Percentiles rank a stretch among this genome's conserved stretches.
These are phyloP conservation scores for Fusarium poae DNA, from an alignment of 2,329 filamentous ascomycete genomes.

Conservation along the genomic window DNA sequence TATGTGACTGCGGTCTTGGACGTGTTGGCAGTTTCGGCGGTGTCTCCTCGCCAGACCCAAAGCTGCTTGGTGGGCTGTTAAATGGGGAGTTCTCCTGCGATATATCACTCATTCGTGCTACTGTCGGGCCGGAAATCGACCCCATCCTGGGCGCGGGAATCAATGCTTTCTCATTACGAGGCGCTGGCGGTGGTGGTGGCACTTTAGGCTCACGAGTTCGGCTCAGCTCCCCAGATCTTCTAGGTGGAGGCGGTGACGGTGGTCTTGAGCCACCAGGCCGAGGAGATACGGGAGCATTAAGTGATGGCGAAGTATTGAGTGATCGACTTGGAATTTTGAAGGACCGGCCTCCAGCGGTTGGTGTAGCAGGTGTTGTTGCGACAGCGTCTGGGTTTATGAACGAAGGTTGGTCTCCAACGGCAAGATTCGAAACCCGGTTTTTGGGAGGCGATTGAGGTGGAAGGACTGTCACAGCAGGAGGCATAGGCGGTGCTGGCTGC, in stretches of 20 bases:
- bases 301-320: constrained; percentile 63
- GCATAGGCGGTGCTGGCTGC: constrained; percentile 51
- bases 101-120: constrained; percentile 38
- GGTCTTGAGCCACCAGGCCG: constrained; percentile 63
- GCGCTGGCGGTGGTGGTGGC: constrained; percentile 77
- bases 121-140: constrained; percentile 28
- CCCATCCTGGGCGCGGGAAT: constrained; percentile 50
- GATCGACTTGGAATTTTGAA: constrained; percentile 69
- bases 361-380: constrained; percentile 56
- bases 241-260: constrained; percentile 73
- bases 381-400: constrained; percentile 64
- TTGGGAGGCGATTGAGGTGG: constrained; percentile 78
- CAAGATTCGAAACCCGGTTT: constrained; percentile 52
- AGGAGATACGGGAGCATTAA: constrained; percentile 58
- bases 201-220: constrained; percentile 61
- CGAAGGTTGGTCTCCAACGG: constrained; percentile 58
- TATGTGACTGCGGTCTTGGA: constrained; percentile 60
- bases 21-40: constrained; percentile 64
- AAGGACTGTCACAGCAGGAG: constrained; percentile 76
- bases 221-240: constrained; percentile 70
- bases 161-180: constrained; percentile 78
- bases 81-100: constrained; percentile 78
- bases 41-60: constrained; percentile 66
- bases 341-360: constrained; percentile 59
- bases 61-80: constrained; percentile 84